Percentiles rank a stretch among this genome's conserved stretches.
phyloP scores from a whole-genome alignment of 192 early-diverging fungal genomes.

The Chytriomyces sp. region DNA sequence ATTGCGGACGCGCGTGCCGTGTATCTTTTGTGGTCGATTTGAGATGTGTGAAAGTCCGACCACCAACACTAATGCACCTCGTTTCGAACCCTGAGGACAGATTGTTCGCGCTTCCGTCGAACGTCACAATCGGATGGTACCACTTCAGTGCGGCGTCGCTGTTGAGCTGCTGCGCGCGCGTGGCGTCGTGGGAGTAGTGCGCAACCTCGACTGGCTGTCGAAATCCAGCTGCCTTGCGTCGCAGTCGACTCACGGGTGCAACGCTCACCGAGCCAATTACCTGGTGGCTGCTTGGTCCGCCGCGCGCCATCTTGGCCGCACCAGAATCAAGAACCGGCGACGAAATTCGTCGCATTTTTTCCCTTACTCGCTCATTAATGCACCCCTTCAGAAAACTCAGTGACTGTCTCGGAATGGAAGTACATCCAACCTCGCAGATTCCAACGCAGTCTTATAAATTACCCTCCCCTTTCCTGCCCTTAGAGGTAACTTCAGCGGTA shows the following conservation, averaged over 20 bases:
- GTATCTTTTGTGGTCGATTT: slow-evolving; percentile 44
- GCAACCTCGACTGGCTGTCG: slow-evolving; percentile 45
- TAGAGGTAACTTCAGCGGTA: too few relatives aligned
- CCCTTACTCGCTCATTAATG: too few relatives aligned
- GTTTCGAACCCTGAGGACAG: slow-evolving; percentile 7
- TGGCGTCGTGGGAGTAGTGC: slow-evolving; percentile 41
- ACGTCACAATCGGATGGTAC: not conserved
- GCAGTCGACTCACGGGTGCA: slow-evolving; percentile 24
- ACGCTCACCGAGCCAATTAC: slow-evolving; percentile 6
- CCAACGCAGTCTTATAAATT: too few relatives aligned
- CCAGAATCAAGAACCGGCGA: not conserved
- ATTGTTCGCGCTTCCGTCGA: not conserved
- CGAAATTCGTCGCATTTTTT: too few relatives aligned
- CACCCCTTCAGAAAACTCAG: too few relatives aligned
- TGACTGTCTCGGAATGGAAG: too few relatives aligned
- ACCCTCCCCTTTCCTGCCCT: too few relatives aligned
- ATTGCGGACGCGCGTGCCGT: slow-evolving; percentile 60
- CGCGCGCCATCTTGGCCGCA: not conserved
- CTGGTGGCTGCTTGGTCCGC: not conserved
- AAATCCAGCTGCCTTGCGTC: slow-evolving; percentile 28
- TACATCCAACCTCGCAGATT: too few relatives aligned
- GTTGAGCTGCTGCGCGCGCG: slow-evolving; percentile 21
- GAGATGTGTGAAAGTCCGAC: slow-evolving; percentile 31
- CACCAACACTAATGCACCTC: not conserved
- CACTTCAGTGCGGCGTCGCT: slow-evolving; percentile 31